phyloP scores from a whole-genome alignment of 345 rosid species.

The Arabidopsis suecica region DNA sequence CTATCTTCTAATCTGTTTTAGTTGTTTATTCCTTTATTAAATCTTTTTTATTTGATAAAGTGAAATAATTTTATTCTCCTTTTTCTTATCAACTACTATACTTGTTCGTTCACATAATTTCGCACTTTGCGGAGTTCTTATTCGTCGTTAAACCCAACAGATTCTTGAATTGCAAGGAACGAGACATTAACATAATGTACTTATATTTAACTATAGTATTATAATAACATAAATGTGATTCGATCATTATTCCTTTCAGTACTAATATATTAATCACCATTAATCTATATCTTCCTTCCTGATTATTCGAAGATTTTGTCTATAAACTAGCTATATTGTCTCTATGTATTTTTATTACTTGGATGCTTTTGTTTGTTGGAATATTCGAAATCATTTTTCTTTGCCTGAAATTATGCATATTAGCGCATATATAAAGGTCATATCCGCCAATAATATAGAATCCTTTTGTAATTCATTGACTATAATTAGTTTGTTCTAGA shows the following conservation, averaged over 20 bases:
- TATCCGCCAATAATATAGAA: slow-evolving; percentile 21
- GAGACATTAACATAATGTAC: slow-evolving; percentile 20
- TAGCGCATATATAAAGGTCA: not conserved
- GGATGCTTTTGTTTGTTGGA: slow-evolving; percentile 37
- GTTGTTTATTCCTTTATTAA: not conserved
- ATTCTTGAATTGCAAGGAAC: slow-evolving; percentile 23
- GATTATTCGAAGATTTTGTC: slow-evolving; percentile 30
- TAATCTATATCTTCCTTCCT: not conserved
- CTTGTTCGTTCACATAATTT: slow-evolving; percentile 22
- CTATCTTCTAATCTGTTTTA: slow-evolving; percentile 11
- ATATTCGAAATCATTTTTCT: not conserved
- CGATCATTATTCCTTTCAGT: slow-evolving; percentile 25
- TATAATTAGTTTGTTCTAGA: not conserved
- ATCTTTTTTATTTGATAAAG: not conserved
- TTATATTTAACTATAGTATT: slow-evolving; percentile 1
- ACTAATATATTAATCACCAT: slow-evolving; percentile 14
- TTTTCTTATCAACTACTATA: not conserved
- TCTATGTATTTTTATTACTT: slow-evolving; percentile 28
- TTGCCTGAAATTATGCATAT: slow-evolving; percentile 25
- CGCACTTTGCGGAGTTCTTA: slow-evolving; percentile 32
- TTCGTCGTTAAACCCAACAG: slow-evolving; percentile 32
- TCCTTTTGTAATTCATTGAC: not conserved
- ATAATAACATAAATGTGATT: slow-evolving; percentile 13
- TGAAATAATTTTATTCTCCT: slow-evolving; percentile 13
- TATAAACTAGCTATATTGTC: not conserved